Base-by-base conservation (phyloP, 140 eudicot genomes). In the Stevia rebaudiana region DNA sequence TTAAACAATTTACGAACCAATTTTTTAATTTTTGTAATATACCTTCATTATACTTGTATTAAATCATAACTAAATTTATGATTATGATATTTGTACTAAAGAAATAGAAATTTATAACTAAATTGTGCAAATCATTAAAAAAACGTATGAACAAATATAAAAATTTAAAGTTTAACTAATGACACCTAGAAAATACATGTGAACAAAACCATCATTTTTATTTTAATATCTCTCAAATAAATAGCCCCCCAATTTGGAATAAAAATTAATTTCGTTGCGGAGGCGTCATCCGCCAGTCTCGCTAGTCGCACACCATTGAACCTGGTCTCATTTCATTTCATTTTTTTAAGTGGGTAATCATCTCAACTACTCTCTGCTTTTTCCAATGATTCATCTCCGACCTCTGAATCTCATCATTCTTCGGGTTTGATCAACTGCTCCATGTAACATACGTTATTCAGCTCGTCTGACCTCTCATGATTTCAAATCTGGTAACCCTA, bases 401-500 rank as follows among this genome's bases (percentile, higher is more conserved):
- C 21, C 52, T 46, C 52, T 6, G 23, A 46, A 46, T 46, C 52
- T 46, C 22, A 46, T 22, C 10, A 16, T 9, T 46, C 19, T 46
- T 46, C 19, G 21, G 11, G 22, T 44, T 44, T 15, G 51, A 44
- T 44, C 23, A 0, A 1, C 10, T 46, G 22, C 23, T 46, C 22
- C 16, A 10, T 44, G 11, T 22, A 15, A 15, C 22, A 15, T 16
- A 44, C 11, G 0, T 8, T 46, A 21, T 46, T 46, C 51, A 6
- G 22, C 51, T 46, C 51, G 2, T 17, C 6, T 19, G 1, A 48
- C 10, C 54, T 18, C 54, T 2, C 54, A 48, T 5, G 54, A 7
- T 8, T 48, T 48, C 28, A 48, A 48, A 48, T 48, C 54, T 8
- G 54, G 54, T 48, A 48, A 48, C 54, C 52, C 54, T 48, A 48